These are phyloP conservation scores for Astrothelium macrocarpum DNA, from an alignment of 495 filamentous ascomycete species.

Conservation along the genomic window DNA sequence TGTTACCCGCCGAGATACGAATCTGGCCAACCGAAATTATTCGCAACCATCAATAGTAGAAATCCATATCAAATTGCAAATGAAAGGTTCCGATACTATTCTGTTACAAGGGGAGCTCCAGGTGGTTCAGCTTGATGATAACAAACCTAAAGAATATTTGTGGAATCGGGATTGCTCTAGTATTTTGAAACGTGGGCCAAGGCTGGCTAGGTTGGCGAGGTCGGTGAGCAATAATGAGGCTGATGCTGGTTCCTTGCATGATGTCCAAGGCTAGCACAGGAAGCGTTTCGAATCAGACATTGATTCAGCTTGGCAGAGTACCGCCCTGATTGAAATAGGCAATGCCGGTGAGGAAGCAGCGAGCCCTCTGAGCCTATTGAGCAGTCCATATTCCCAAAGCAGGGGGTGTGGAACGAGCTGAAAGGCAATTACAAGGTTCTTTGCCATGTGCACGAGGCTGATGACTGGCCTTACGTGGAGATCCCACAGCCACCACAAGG, in stretches of 20 bases:
- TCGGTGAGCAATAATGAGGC: background rate
- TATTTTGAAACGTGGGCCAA: background rate
- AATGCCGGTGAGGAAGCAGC: slow-evolving; percentile 3
- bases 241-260: slow-evolving; percentile 5
- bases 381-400: background rate
- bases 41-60: background rate
- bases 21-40: background rate
- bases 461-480: background rate
- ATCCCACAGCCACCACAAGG: background rate
- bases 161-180: background rate
- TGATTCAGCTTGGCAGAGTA: background rate
- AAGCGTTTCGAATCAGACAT: background rate
- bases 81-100: background rate
- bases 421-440: background rate
- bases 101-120: background rate
- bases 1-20: background rate
- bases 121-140: background rate
- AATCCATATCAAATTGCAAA: background rate
- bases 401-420: background rate
- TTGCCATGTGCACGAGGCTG: slow-evolving; percentile 2
- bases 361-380: background rate
- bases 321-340: background rate
- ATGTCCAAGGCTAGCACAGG: background rate
- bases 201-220: no score
- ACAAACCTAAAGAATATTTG: background rate